Conservation (phyloP, 176 grass and related monocot genomes). For the Avena eriantha region DNA sequence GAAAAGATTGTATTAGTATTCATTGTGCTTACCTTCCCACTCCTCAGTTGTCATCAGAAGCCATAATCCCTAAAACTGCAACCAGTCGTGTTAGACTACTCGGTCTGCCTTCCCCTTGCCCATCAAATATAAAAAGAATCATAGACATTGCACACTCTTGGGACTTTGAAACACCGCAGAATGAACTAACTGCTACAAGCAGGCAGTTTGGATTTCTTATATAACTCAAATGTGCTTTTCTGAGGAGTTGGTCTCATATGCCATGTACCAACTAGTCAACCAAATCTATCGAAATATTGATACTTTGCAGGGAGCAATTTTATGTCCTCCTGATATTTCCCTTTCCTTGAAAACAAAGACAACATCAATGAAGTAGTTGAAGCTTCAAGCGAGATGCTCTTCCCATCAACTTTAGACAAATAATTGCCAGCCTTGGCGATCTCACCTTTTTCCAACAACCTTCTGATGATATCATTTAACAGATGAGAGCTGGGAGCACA, state of each 20-base stretch:
- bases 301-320: constrained; percentile 17
- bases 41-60: neutral
- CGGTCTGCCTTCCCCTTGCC: neutral
- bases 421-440: too few species aligned
- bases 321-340: neutral
- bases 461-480: neutral
- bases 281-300: neutral
- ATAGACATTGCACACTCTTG: neutral
- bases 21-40: neutral
- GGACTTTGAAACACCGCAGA: neutral
- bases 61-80: neutral
- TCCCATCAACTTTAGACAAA: too few species aligned
- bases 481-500: neutral
- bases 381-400: too few species aligned
- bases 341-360: neutral
- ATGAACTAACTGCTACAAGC: neutral
- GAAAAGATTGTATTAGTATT: neutral
- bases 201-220: neutral
- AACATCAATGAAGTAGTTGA: too few species aligned
- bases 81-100: neutral
- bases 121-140: neutral
- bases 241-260: neutral
- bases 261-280: neutral
- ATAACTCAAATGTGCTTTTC: neutral
- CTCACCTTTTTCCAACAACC: too few species aligned